These are phyloP conservation scores for Nakazawaea ambrosiae DNA, from an alignment of 805 yeast species.

Conservation along the genomic window DNA sequence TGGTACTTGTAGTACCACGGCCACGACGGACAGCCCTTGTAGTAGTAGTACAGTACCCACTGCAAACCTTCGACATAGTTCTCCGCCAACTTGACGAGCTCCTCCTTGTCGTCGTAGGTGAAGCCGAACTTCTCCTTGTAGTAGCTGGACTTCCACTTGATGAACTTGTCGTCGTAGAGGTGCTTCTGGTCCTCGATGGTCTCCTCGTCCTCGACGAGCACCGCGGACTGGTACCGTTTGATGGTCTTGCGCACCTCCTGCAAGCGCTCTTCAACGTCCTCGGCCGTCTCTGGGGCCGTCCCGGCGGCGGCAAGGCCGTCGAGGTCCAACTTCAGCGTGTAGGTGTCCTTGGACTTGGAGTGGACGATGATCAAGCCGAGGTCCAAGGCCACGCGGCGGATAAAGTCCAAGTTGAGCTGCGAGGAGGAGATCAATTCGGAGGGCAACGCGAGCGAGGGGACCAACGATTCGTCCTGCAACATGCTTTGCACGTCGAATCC, in stretches of 20 bases:
- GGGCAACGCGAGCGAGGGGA: conserved; percentile 42
- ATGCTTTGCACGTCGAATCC: conserved; percentile 26
- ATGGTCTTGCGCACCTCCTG: conserved; percentile 44
- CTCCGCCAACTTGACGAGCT: conserved; percentile 56
- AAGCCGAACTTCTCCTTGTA: conserved; percentile 77
- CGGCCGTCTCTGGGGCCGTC: conserved; percentile 59
- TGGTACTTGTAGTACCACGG: conserved; percentile 89
- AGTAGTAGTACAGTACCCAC: conserved; percentile 92
- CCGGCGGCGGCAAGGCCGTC: conserved; percentile 70
- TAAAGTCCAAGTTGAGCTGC: conserved; percentile 47
- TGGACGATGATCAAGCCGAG: conserved; percentile 62
- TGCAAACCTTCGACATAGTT: conserved; percentile 92
- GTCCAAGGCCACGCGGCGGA: conserved; percentile 59
- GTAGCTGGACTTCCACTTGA: conserved; percentile 79
- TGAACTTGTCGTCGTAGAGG: conserved; percentile 67
- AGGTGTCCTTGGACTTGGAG: conserved; percentile 47
- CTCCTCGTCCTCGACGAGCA: conserved; percentile 54
- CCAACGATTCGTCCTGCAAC: conserved; percentile 29
- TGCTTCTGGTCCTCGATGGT: conserved; percentile 45
- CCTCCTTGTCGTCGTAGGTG: conserved; percentile 50
- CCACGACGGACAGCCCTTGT: conserved; percentile 91
- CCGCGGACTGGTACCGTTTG: conserved; percentile 60
- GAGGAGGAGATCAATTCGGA: conserved; percentile 34
- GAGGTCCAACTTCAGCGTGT: conserved; percentile 56
- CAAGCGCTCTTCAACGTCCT: conserved; percentile 51